These are phyloP conservation scores for Colletotrichum sp. DNA, from an alignment of 2,329 filamentous ascomycete species.

Conservation along the genomic window DNA sequence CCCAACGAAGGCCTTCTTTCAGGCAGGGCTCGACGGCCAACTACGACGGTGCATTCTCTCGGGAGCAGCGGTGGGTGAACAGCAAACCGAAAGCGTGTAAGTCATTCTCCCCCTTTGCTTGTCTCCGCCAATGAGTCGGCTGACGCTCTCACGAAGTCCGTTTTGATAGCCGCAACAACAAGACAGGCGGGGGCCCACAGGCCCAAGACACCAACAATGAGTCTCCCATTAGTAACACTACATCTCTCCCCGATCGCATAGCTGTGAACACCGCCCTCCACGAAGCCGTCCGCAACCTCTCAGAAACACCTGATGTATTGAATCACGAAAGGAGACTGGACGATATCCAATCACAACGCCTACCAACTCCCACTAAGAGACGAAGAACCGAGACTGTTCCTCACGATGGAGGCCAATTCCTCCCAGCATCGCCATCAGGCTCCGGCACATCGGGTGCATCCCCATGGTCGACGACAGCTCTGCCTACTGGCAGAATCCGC, in stretches of 20 bases:
- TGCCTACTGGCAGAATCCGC: neutral
- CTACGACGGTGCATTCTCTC: slow-evolving; percentile 27
- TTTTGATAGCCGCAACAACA: slow-evolving; percentile 2
- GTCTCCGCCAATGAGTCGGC: neutral
- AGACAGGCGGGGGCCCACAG: neutral
- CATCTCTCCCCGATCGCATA: neutral
- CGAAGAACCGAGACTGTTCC: neutral
- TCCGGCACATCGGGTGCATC: neutral
- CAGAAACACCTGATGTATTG: neutral
- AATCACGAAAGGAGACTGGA: neutral
- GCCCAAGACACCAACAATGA: neutral
- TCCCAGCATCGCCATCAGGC: neutral
- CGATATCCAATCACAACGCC: neutral
- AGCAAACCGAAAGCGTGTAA: slow-evolving; percentile 38
- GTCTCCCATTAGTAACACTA: neutral
- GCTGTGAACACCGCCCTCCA: neutral
- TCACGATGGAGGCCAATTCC: neutral
- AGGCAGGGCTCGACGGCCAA: slow-evolving; percentile 35
- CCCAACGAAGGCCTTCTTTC: slow-evolving; percentile 39
- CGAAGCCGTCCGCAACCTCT: neutral
- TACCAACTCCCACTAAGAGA: slow-evolving; percentile 1
- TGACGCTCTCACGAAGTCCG: neutral
- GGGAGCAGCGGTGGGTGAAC: slow-evolving; percentile 41
- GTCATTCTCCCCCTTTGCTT: neutral
- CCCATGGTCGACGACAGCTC: neutral